Evolutionary conservation across 345 rosid species (phyloP).

Genomic region (Syzygium grande): DNA sequence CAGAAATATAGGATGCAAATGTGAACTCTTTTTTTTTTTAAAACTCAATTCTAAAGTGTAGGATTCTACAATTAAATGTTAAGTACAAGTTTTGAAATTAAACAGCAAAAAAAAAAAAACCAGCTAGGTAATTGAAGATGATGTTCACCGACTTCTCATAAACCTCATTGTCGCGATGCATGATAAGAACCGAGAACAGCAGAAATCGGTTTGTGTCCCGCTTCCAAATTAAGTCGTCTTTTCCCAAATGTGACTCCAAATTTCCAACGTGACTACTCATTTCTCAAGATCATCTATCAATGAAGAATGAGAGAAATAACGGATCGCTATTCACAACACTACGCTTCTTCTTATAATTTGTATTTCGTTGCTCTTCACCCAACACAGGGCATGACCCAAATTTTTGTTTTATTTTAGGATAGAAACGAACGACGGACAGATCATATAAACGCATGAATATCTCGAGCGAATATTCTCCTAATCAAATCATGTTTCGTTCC

Average conservation of each 20-base stretch:
- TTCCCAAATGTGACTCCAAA: background rate
- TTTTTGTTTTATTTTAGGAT: background rate
- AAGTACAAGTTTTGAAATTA: background rate
- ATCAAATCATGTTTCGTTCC: background rate
- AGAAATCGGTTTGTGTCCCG: background rate
- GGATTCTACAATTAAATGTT: background rate
- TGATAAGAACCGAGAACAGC: background rate
- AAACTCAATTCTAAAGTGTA: background rate
- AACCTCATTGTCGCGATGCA: background rate
- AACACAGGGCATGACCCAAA: background rate
- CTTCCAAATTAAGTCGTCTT: background rate
- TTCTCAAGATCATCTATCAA: background rate
- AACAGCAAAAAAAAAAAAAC: background rate
- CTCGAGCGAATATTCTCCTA: background rate
- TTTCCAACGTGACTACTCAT: background rate
- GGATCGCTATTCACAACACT: background rate
- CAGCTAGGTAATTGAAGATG: background rate
- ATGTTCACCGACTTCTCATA: background rate
- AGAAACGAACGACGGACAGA: background rate
- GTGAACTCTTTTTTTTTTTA: background rate
- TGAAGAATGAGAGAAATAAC: background rate
- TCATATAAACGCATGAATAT: background rate
- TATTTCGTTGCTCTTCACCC: too few relatives aligned
- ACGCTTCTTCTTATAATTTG: background rate
- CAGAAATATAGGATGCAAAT: background rate